A percentile compares a stretch with the other conserved stretches of the same genome.
phyloP scores from a whole-genome alignment of 2,329 filamentous ascomycete genomes.

The Xylaria sp. region DNA sequence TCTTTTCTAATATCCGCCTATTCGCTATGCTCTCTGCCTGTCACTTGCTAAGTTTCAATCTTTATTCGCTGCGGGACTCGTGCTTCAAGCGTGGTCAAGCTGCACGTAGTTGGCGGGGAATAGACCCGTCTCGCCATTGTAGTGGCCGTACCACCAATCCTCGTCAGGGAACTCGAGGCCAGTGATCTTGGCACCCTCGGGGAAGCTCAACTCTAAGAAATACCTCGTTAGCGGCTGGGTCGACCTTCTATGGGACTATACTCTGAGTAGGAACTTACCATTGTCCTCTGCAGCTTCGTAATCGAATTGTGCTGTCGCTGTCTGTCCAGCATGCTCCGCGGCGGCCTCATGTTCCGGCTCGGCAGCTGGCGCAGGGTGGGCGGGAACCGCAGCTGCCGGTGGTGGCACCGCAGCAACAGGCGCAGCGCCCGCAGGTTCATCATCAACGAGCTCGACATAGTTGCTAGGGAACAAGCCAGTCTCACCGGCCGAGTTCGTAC shows the following conservation, averaged over 20 bases:
- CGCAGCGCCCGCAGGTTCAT: slow-evolving; percentile 34
- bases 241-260: neutral
- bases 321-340: slow-evolving; percentile 46
- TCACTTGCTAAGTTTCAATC: slow-evolving; percentile 2
- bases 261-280: slow-evolving; percentile 39
- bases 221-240: no score
- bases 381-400: slow-evolving; percentile 31
- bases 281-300: slow-evolving; percentile 98
- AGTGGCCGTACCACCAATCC: slow-evolving; percentile 96
- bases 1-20: slow-evolving; percentile 6
- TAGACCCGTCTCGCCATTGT: slow-evolving; percentile 70
- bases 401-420: slow-evolving; percentile 36
- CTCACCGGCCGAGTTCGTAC: slow-evolving; percentile 78
- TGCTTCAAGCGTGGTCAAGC: slow-evolving; percentile 37
- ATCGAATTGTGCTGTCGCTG: slow-evolving; percentile 83
- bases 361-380: slow-evolving; percentile 37
- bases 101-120: slow-evolving; percentile 74
- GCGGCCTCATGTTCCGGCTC: slow-evolving; percentile 34
- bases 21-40: slow-evolving; percentile 17
- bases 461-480: slow-evolving; percentile 92
- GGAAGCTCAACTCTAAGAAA: slow-evolving; percentile 64
- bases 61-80: slow-evolving; percentile 17
- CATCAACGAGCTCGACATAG: slow-evolving; percentile 83
- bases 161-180: slow-evolving; percentile 93
- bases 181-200: slow-evolving; percentile 77